Evolutionary conservation across 257 asterid species (phyloP), one percentile per base, ranked within the genome.

Genomic region (Penstemon eatonii): DNA sequence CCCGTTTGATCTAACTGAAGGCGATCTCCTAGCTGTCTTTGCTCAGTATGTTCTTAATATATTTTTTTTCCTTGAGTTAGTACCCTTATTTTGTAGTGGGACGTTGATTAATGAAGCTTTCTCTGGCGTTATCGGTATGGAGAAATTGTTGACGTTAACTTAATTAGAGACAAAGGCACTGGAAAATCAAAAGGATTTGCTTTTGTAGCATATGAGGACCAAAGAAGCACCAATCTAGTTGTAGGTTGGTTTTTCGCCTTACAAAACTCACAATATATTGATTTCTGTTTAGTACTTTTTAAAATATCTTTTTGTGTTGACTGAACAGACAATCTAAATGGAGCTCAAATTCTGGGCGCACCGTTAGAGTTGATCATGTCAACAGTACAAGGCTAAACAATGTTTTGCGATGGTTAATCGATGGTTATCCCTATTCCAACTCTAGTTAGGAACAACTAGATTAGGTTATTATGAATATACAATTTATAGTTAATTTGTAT

Each of bases 131-230:
- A 68, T 77, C 90, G 99, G 80, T 93, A 87, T 40, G 99, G 99
- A 54, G 99, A 93, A 75, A 62, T 90, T 74, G 99, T 91, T 39
- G 99, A 93, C 81, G 91, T 83, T 60, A 93, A 93, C 72, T 82
- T 93, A 38, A 80, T 93, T 55, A 78, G 95, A 77, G 99, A 93
- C 74, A 93, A 87, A 79, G 91, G 77, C 54, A 93, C 99, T 3
- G 99, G 97, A 4, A 93, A 93, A 82, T 93, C 99, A 12, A 90
- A 91, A 71, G 99, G 99, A 9, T 93, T 90, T 68, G 96, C 96
- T 39, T 93, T 93, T 75, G 19, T 93, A 68, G 99, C 97, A 3
- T 93, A 93, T 36, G 99, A 93, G 83, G 99, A 93, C 82, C 99
- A 93, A 78, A 85, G 99, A 56, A 91, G 99, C 75, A 90, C 99